Percentiles rank a stretch among this genome's conserved stretches.
Evolutionary conservation across 805 yeast genomes (phyloP).

Genomic region (Lipomyces sp.): DNA sequence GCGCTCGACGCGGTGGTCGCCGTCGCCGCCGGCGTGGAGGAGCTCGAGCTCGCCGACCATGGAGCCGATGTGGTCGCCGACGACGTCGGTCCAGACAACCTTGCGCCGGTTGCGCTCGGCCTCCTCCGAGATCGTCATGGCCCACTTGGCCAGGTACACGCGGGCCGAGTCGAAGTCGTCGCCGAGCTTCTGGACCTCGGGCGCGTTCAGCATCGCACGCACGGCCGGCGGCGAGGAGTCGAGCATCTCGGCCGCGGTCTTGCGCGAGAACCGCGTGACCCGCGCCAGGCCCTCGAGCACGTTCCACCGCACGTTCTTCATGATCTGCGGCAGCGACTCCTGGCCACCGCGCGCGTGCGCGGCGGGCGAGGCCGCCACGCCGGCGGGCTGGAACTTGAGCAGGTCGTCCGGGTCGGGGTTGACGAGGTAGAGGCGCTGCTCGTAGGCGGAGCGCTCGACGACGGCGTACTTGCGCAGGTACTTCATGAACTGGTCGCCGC

Average conservation of each 20-base stretch:
- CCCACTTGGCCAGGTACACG: conserved; percentile 94
- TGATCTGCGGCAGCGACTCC: conserved; percentile 48
- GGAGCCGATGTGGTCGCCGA: conserved; percentile 33
- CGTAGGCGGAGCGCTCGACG: conserved; percentile 66
- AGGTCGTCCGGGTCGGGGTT: conserved; percentile 73
- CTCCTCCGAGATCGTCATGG: conserved; percentile 86
- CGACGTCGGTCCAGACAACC: conserved; percentile 40
- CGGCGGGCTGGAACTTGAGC: conserved; percentile 53
- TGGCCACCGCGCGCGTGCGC: conserved; percentile 14
- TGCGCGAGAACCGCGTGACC: conserved; percentile 61
- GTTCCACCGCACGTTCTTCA: conserved; percentile 79
- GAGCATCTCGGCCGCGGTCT: conserved; percentile 59
- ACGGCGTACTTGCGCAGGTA: conserved; percentile 54
- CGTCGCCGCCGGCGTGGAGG: conserved; percentile 34
- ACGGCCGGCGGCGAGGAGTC: conserved; percentile 56
- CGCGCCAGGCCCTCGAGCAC: conserved; percentile 80
- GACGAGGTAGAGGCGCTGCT: conserved; percentile 66
- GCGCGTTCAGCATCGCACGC: conserved; percentile 60
- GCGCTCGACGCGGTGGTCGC: conserved; percentile 59
- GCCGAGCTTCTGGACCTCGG: conserved; percentile 76
- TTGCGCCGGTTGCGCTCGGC: conserved; percentile 56
- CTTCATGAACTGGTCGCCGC: conserved; percentile 74
- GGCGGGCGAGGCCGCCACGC: conserved; percentile 36
- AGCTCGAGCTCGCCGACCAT: conserved; percentile 45
- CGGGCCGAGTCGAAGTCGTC: conserved; percentile 92